phyloP scores from a whole-genome alignment of 768 basidiomycete species.

The Lentinus tigrinus region DNA sequence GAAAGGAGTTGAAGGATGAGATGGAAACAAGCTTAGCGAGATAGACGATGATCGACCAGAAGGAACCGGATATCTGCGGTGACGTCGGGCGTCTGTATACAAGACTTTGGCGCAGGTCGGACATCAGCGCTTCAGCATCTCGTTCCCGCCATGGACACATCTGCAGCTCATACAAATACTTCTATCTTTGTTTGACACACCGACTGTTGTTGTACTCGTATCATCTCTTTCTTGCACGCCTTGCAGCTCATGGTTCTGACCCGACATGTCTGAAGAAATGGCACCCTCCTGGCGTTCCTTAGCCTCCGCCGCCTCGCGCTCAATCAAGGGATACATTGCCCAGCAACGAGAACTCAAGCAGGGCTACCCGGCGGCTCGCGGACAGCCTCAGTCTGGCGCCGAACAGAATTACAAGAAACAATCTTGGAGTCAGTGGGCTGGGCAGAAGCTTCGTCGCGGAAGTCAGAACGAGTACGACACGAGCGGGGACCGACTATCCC shows the following conservation, averaged over 20 bases:
- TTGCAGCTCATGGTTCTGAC: background rate
- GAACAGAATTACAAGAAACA: constrained; percentile 32
- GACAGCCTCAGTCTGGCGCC: background rate
- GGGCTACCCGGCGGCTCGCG: constrained; percentile 17
- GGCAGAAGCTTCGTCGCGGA: constrained; percentile 40
- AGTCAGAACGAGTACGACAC: constrained; percentile 25
- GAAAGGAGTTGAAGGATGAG: too few species aligned
- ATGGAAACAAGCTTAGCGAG: too few species aligned
- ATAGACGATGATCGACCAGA: background rate
- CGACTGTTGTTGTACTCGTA: background rate
- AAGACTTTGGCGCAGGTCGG: too few species aligned
- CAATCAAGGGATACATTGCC: constrained; percentile 51
- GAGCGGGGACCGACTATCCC: constrained; percentile 44
- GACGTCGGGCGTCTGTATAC: background rate
- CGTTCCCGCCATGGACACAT: background rate
- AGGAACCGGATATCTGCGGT: background rate
- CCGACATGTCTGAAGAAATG: constrained; percentile 32
- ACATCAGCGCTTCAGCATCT: background rate
- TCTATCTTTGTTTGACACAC: background rate
- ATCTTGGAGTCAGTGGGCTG: constrained; percentile 64
- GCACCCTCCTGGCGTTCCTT: constrained; percentile 28
- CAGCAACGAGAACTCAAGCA: constrained; percentile 39
- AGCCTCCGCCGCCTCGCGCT: constrained; percentile 33
- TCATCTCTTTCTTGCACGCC: background rate
- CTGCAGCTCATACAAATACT: background rate